Percentiles rank a stretch among this genome's conserved stretches.
Evolutionary conservation across 768 basidiomycete species (phyloP).

Genomic region (Mycena floridula): DNA sequence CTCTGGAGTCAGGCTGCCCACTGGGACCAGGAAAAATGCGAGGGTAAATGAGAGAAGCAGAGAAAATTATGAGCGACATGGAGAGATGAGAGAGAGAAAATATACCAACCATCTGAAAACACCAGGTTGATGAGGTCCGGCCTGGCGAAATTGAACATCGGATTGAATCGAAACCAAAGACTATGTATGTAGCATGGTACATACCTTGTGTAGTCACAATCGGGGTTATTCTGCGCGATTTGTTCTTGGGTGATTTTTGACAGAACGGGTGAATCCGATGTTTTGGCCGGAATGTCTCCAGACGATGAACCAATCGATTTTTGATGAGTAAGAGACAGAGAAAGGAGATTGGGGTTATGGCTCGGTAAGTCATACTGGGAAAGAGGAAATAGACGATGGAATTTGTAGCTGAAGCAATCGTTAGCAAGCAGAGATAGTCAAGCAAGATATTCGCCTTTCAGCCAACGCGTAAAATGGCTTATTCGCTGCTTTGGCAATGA

Average conservation of each 20-base stretch:
- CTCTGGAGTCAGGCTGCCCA: slow-evolving; percentile 89
- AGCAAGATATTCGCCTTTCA: slow-evolving; percentile 55
- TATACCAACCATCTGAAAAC: slow-evolving; percentile 90
- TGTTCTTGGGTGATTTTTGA: slow-evolving; percentile 70
- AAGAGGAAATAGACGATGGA: slow-evolving; percentile 91
- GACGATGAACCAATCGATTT: neutral
- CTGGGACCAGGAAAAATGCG: no score
- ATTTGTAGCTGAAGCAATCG: slow-evolving; percentile 73
- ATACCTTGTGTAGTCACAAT: slow-evolving; percentile 91
- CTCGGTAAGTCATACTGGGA: slow-evolving; percentile 87
- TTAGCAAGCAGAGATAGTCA: slow-evolving; percentile 14
- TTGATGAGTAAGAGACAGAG: slow-evolving; percentile 46
- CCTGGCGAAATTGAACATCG: slow-evolving; percentile 27
- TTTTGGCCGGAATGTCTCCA: slow-evolving; percentile 1
- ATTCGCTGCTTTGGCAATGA: slow-evolving; percentile 89
- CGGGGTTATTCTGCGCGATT: slow-evolving; percentile 77
- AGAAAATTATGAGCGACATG: no score
- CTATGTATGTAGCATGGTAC: slow-evolving; percentile 11
- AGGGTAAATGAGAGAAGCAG: no score
- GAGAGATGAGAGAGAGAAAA: no score
- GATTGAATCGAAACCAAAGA: slow-evolving; percentile 1
- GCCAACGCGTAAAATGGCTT: slow-evolving; percentile 96
- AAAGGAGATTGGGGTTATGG: slow-evolving; percentile 68
- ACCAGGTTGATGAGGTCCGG: slow-evolving; percentile 93
- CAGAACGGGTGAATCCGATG: slow-evolving; percentile 7